Percentiles rank a stretch among this genome's conserved stretches.
These are phyloP conservation scores for Cunninghamia lanceolata DNA, from an alignment of 75 land plant genomes.

Conservation along the genomic window DNA sequence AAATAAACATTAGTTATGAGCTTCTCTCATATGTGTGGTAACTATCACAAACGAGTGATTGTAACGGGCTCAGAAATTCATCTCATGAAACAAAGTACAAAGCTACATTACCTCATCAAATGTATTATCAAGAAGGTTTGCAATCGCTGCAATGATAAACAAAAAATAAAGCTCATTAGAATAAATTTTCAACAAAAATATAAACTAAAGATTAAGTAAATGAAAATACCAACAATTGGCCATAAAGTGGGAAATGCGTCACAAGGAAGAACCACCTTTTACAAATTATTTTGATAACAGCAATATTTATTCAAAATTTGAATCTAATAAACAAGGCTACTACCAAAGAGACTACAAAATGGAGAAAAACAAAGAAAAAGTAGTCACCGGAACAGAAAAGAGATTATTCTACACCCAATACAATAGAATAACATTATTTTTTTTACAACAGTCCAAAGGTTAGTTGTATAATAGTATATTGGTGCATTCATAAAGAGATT, in stretches of 20 bases:
- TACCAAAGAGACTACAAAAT: neutral
- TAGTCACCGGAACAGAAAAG: neutral
- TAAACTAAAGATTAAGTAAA: neutral
- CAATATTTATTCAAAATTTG: neutral
- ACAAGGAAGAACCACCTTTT: neutral
- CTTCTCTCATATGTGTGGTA: neutral
- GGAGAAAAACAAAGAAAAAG: neutral
- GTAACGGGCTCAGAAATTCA: neutral
- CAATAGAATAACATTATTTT: neutral
- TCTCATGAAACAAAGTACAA: neutral
- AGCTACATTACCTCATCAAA: slow-evolving; percentile 70
- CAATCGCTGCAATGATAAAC: slow-evolving; percentile 66
- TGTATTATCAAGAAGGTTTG: slow-evolving; percentile 93
- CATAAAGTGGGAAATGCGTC: neutral
- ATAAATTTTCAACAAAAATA: neutral
- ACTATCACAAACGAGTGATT: neutral
- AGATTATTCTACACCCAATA: neutral
- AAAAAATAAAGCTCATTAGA: neutral
- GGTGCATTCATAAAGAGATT: too few relatives aligned
- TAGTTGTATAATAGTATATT: too few relatives aligned
- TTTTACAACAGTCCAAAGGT: neutral
- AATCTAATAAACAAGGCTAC: neutral
- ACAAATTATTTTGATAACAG: neutral
- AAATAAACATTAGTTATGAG: neutral
- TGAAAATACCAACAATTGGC: neutral